phyloP scores from a whole-genome alignment of 2,329 filamentous ascomycete genomes.

The Rhinocladiella similis region DNA sequence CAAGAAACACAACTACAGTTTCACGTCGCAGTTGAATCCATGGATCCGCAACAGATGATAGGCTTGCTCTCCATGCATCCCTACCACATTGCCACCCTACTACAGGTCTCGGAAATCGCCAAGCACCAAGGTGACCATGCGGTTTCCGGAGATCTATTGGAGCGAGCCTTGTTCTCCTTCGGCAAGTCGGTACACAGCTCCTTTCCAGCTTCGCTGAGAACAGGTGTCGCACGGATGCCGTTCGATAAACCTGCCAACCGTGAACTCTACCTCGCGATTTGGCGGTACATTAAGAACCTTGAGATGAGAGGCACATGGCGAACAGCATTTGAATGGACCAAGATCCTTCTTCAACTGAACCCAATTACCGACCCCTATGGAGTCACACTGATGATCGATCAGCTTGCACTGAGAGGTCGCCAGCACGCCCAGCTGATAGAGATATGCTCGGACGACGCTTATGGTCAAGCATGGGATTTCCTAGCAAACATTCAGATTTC shows the following conservation, averaged over 20 bases:
- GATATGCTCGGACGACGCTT: slow-evolving; percentile 56
- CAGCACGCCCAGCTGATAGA: slow-evolving; percentile 76
- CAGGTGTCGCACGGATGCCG: slow-evolving; percentile 77
- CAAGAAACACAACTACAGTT: slow-evolving; percentile 74
- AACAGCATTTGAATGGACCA: slow-evolving; percentile 91
- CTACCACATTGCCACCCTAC: slow-evolving; percentile 90
- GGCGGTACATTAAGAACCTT: slow-evolving; percentile 83
- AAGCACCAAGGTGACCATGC: slow-evolving; percentile 89
- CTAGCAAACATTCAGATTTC: slow-evolving; percentile 75
- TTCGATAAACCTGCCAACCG: slow-evolving; percentile 84
- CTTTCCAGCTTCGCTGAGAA: slow-evolving; percentile 72
- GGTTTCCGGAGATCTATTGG: slow-evolving; percentile 80
- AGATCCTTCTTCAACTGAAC: slow-evolving; percentile 75
- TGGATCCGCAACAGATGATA: slow-evolving; percentile 83
- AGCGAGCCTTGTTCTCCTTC: slow-evolving; percentile 89
- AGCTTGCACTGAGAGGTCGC: slow-evolving; percentile 77
- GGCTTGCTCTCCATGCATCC: slow-evolving; percentile 72
- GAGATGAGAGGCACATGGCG: slow-evolving; percentile 90
- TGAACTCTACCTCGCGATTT: slow-evolving; percentile 87
- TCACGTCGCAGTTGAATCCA: slow-evolving; percentile 72
- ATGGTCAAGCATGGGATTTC: slow-evolving; percentile 53
- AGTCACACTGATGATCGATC: slow-evolving; percentile 76
- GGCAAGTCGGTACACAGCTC: slow-evolving; percentile 83
- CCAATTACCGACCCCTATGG: slow-evolving; percentile 76
- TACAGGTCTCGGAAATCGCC: slow-evolving; percentile 89